Evolutionary conservation across 2,329 filamentous ascomycete species (phyloP), one percentile per base, ranked within the genome.

Genomic region (Sporothrix dimorphospora): DNA sequence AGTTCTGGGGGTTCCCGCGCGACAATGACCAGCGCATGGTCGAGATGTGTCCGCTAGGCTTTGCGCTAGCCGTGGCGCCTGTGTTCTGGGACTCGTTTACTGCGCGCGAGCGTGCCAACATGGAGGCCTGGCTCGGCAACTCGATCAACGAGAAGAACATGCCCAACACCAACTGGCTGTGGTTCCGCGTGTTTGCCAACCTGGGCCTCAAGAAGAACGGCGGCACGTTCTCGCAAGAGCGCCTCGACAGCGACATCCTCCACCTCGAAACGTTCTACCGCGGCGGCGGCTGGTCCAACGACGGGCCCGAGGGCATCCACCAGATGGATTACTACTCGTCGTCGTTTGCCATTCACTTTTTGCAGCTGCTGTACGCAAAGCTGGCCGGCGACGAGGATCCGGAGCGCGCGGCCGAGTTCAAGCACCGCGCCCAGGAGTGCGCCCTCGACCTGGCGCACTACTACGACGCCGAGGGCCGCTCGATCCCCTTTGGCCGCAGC

Each of bases 281-380:
- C n/a, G 92, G 92, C 6, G 90, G 89, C 61, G 92, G 92, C 0
- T 95, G 92, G 92, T 93, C 90, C 2, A 93, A 94, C 76, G 92
- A 95, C 78, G 92, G 92, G 0, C 92, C 92, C 0, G 89, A 91
- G 77, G 89, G 89, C 16, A 92, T 94, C 72, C 91, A 92, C 72
- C 92, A 94, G 80, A 94, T 94, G 89, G 92, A 94, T 79, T 94
- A 94, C 78, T 95, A 94, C 80, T 94, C 91, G 0, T 92, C 91
- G 11, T 92, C 90, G 72, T 94, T 94, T 78, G 92, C 92, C 1
- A 95, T 94, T 72, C 92, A 94, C 76, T 92, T 93, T 76, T 82
- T 94, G 4, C 92, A 95, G 78, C 86, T 95, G 0, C 83, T 94
- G 0, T 95, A 94, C 75, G 88, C 91, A 42, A 92, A 92, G 75